These are phyloP conservation scores for Pachyrhizus erosus DNA, from an alignment of 306 rosid genomes.

Conservation along the genomic window DNA sequence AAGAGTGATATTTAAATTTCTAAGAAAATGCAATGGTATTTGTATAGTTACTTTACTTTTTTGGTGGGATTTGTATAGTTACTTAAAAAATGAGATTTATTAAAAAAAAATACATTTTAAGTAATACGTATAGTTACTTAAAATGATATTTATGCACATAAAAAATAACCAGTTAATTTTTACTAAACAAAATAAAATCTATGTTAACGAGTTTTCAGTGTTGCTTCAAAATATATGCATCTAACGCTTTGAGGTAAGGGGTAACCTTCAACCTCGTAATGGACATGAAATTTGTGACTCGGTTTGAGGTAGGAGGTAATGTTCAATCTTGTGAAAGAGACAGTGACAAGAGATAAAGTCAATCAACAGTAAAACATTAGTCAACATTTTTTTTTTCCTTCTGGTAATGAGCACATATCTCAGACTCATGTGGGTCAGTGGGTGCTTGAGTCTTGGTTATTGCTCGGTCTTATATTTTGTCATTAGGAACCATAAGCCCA, in stretches of 20 bases:
- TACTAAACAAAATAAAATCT: neutral
- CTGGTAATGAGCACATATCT: neutral
- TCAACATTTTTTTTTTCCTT: neutral
- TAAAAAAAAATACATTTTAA: too few relatives aligned
- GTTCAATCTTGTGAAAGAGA: slow-evolving; percentile 33
- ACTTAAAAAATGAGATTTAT: neutral
- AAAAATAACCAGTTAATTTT: neutral
- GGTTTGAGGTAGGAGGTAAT: slow-evolving; percentile 38
- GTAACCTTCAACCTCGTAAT: slow-evolving; percentile 36
- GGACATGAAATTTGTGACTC: slow-evolving; percentile 31
- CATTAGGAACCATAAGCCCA: slow-evolving; percentile 14
- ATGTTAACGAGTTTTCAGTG: neutral
- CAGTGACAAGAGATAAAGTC: slow-evolving; percentile 5
- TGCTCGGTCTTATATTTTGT: neutral
- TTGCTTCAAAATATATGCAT: neutral
- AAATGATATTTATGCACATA: neutral
- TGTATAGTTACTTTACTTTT: neutral
- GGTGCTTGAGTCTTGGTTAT: neutral
- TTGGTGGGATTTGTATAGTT: too few relatives aligned
- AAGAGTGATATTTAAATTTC: neutral
- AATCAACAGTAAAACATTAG: neutral
- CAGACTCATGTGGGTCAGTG: neutral
- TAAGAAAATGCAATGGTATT: neutral
- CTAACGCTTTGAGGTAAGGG: slow-evolving; percentile 37
- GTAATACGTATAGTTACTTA: neutral